Evolutionary conservation across 306 rosid species (phyloP), one percentile per base, ranked within the genome.

Genomic region (Ceratonia siliqua): DNA sequence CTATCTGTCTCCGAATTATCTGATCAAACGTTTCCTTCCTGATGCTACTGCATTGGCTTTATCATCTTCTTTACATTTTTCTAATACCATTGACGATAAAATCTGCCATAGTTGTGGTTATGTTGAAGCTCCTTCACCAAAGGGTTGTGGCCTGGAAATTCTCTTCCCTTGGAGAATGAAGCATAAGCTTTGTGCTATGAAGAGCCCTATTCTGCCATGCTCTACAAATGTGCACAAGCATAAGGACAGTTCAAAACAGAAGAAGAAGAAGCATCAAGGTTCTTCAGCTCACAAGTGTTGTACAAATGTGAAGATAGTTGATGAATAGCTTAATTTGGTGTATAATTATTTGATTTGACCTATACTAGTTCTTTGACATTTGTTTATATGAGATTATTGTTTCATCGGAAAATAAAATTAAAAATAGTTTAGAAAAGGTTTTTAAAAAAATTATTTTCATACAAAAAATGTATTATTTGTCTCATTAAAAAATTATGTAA

Each of bases 1-100:
- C 0, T 78, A 77, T 33, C 87, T 70, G 32, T 89, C 88, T 24
- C 89, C 96, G 2, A 86, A 87, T 67, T 94, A 85, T 74, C 83
- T 94, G 76, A 91, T 94, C 62, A 89, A 84, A 79, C 84, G 98
- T 11, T 94, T 94, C 80, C 88, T 94, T 53, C 98, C 94, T 0
- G 98, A 91, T 24, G 97, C 98, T 0, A 84, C 91, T 10, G 91
- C 96, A 17, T 74, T 94, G 77, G 98, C 92, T 9, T 83, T 89
- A 12, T 82, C 98, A 2, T 85, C 92, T 8, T 62, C 85, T 27
- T 50, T 83, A 30, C 63, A 82, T 11, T 73, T 79, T 68, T 63
- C 73, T 1, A 30, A 21, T 6, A 52, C 57, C 24, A 64, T 52
- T 10, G 82, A 83, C 36, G 69, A 61, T 5, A 83, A 67, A n/a